These are phyloP conservation scores for Crithidia brevicula DNA, from an alignment of 208 protist genomes.

Conservation along the genomic window DNA sequence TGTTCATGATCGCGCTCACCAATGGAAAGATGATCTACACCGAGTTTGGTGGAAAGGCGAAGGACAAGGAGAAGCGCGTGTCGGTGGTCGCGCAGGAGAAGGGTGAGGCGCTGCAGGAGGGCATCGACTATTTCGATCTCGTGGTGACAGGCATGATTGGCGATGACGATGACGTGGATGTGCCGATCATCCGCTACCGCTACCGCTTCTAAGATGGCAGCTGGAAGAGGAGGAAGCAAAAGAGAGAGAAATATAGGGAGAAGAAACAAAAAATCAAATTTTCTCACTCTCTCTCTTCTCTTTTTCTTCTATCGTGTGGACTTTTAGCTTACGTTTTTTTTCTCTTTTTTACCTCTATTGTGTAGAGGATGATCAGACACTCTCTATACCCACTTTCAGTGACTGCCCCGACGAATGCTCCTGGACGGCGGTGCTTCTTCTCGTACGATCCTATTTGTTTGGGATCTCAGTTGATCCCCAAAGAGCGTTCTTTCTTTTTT, in stretches of 20 bases:
- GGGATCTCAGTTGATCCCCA: no score
- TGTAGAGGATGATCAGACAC: no score
- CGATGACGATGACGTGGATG: conserved; percentile 79
- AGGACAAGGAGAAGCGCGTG: conserved; percentile 69
- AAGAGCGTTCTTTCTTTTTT: no score
- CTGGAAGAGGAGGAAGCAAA: not conserved
- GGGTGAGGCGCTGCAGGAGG: conserved; percentile 57
- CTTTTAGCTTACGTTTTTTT: no score
- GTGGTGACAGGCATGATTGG: conserved; percentile 80
- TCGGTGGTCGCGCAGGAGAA: conserved; percentile 64
- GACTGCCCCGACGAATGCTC: no score
- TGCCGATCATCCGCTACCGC: conserved; percentile 81
- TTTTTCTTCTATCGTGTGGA: no score
- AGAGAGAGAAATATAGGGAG: not conserved
- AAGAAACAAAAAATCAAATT: not conserved
- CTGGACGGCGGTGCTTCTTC: no score
- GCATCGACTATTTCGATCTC: conserved; percentile 74
- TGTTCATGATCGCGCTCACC: conserved; percentile 92
- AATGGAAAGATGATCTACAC: conserved; percentile 89
- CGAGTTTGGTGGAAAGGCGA: conserved; percentile 77
- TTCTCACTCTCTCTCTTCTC: not conserved
- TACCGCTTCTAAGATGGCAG: conserved; percentile 24
- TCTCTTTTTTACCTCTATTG: no score
- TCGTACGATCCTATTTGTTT: no score
- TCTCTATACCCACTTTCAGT: no score